Percentiles rank a stretch among this genome's conserved stretches.
Conservation (phyloP, 345 rosid species). For the Geranium rotundifolium region DNA sequence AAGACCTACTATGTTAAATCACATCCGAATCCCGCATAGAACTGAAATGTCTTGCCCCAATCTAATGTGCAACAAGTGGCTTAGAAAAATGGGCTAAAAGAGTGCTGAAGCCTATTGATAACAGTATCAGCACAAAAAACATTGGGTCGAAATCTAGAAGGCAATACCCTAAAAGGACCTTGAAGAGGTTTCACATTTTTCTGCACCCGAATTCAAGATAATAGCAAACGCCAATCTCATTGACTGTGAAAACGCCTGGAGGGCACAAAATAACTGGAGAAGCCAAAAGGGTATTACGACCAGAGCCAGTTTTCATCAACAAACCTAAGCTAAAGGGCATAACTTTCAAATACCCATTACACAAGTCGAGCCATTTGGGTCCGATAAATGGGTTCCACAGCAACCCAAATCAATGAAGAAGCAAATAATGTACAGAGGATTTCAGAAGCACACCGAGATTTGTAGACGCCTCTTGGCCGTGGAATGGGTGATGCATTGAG, state of each 20-base stretch:
- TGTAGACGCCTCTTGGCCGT: slow-evolving; percentile 44
- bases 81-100: too few species aligned
- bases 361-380: neutral
- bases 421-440: neutral
- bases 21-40: too few species aligned
- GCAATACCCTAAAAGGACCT: neutral
- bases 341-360: neutral
- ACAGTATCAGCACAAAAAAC: neutral
- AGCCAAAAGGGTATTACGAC: neutral
- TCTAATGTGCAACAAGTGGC: too few species aligned
- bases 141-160: neutral
- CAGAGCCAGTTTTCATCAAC: neutral
- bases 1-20: too few species aligned
- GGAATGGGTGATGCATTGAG: slow-evolving; percentile 75
- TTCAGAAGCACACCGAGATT: slow-evolving; percentile 16
- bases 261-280: neutral
- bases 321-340: neutral
- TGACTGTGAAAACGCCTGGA: too few species aligned
- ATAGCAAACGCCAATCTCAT: too few species aligned
- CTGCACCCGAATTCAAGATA: neutral
- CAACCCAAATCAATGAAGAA: neutral
- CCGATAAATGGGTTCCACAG: neutral
- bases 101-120: too few species aligned
- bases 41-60: neutral
- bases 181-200: neutral